Evolutionary conservation across 768 basidiomycete species (phyloP).

Genomic region (Tulasnella sp.): DNA sequence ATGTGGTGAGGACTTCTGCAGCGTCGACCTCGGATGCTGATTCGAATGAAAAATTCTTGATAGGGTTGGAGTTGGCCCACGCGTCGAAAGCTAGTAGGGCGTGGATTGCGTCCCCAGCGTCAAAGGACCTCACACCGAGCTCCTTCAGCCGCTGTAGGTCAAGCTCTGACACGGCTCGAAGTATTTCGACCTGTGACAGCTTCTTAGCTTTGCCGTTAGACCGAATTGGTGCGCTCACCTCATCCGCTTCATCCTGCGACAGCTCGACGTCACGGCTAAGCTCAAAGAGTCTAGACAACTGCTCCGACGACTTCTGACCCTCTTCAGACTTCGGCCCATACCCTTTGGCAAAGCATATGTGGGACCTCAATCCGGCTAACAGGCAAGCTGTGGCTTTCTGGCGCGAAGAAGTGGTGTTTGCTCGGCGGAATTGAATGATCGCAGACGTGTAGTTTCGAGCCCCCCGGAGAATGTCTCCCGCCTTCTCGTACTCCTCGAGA

Average conservation of each 20-base stretch:
- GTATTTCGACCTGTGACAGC: background rate
- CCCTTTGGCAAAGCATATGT: background rate
- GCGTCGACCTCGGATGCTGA: background rate
- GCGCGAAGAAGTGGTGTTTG: background rate
- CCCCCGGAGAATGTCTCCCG: constrained; percentile 39
- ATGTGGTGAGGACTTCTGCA: background rate
- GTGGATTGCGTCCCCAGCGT: background rate
- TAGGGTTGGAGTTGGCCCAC: background rate
- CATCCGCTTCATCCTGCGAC: background rate
- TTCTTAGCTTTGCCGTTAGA: no score
- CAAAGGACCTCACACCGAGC: background rate
- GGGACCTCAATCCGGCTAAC: background rate
- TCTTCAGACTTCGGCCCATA: no score
- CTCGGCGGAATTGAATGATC: background rate
- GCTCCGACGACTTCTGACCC: background rate
- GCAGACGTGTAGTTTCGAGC: constrained; percentile 26
- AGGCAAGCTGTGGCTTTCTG: constrained; percentile 3
- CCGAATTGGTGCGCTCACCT: background rate
- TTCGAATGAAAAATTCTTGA: no score
- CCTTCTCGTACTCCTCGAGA: constrained; percentile 34
- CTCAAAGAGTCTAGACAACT: background rate
- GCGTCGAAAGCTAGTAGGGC: background rate
- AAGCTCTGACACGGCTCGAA: background rate
- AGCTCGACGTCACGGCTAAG: background rate
- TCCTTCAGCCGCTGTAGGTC: background rate